Evolutionary conservation across 495 filamentous ascomycete genomes (phyloP).

Genomic region (Hyaloscypha hepaticicola): DNA sequence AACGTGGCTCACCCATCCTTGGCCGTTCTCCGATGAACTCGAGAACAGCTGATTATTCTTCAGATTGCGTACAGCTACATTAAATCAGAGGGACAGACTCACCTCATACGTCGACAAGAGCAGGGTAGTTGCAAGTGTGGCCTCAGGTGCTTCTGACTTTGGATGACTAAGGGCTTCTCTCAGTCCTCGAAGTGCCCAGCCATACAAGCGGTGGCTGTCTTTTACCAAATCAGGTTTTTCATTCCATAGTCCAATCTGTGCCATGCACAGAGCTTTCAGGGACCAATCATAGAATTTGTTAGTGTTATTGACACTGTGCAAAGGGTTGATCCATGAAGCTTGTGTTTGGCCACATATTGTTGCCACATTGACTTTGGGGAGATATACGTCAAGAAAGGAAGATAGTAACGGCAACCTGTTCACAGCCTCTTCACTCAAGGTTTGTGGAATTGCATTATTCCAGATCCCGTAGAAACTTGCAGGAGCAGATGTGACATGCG

Average conservation of each 20-base stretch:
- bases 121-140: not conserved
- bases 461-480: too few species aligned
- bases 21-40: not conserved
- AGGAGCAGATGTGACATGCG: too few species aligned
- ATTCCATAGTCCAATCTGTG: constrained; percentile 4
- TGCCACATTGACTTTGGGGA: too few species aligned
- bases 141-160: not conserved
- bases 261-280: not conserved
- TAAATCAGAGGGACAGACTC: not conserved
- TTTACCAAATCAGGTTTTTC: not conserved
- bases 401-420: too few species aligned
- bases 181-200: not conserved
- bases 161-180: not conserved
- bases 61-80: not conserved
- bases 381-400: too few species aligned
- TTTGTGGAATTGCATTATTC: too few species aligned
- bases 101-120: constrained; percentile 10
- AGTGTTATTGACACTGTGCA: too few species aligned
- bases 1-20: constrained; percentile 6
- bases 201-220: not conserved
- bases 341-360: too few species aligned
- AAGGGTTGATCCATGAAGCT: too few species aligned
- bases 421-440: too few species aligned
- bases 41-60: not conserved
- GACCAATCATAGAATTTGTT: not conserved